Conservation (phyloP, 2,329 filamentous ascomycete genomes). For the Cladosporium halotolerans region DNA sequence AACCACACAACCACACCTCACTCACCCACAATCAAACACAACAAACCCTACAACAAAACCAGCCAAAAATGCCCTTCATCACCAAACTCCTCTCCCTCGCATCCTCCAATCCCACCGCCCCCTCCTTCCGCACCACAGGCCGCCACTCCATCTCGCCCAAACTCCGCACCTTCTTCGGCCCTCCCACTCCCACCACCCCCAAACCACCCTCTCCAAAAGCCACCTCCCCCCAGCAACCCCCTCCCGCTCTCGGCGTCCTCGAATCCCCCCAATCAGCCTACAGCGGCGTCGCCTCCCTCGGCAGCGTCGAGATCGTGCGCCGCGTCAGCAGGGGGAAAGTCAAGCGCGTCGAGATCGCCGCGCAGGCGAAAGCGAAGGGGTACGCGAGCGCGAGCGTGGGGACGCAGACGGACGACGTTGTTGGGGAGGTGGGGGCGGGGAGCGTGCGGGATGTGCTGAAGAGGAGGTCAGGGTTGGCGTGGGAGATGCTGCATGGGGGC, state of each 20-base stretch:
- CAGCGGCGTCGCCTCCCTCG: conserved; percentile 1
- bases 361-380: background rate
- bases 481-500: conserved; percentile 1
- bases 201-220: background rate
- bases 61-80: background rate
- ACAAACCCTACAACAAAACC: background rate
- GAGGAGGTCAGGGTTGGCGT: background rate
- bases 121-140: background rate
- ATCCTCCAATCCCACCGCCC: background rate
- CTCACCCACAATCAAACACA: background rate
- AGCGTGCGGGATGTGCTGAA: background rate
- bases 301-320: background rate
- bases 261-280: conserved; percentile 1
- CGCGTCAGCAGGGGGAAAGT: conserved; percentile 3
- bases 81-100: background rate
- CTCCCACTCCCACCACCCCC: background rate
- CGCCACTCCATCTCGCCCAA: conserved; percentile 5
- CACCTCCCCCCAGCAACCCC: background rate
- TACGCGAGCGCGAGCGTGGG: background rate
- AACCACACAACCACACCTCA: too few species aligned
- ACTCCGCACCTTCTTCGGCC: conserved; percentile 4
- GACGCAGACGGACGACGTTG: background rate
- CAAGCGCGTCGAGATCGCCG: background rate
- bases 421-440: background rate
- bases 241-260: background rate